Base-by-base conservation (phyloP, 2,329 filamentous ascomycete species). In the Chalara sp. region DNA sequence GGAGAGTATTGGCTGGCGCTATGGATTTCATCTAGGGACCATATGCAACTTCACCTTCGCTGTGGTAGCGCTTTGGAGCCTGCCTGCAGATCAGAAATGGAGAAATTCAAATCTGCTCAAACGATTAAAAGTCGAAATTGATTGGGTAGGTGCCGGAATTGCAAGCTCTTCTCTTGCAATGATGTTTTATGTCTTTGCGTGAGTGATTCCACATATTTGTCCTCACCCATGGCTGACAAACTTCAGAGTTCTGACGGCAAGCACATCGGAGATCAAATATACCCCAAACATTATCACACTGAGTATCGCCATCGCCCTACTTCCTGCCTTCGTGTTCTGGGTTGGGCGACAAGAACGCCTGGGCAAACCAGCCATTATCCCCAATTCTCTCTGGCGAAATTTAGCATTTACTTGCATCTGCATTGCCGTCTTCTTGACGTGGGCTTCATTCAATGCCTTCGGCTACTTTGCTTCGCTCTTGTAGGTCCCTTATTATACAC, bases 301-400 rank as follows among this genome's bases (percentile, higher is more conserved):
- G 8, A 47, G 54, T 35, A 44, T 66, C 10, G 59, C 61, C 6
- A 48, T 58, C 12, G 6, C 58, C 11, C 50, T 66, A 10, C 48
- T 68, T 2, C 54, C 58, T 1, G 33, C 53, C 13, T 66, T 67
- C 40, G 45, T 57, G 4, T 31, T 56, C 13, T 67, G 63, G 63
- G 53, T 65, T 40, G 48, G 55, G 28, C 53, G 54, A 30, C 63
- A 64, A 48, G 59, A 58, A 41, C 46, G 53, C 30, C 50, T 45
- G 11, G 52, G 53, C 11, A 49, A 53, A 21, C 59, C 65, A 29
- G 61, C 64, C 2, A 48, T 69, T 7, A 67, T 69, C n/a, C 65
- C 65, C 1, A 68, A 67, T 45, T 56, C 58, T 2, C 42, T 68
- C 4, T 69, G 66, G 66, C 53, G 52, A 11, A 65, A 66, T 43